Percentiles rank a stretch among this genome's conserved stretches.
These are phyloP conservation scores for Colletotrichum sojae DNA, from an alignment of 2,329 filamentous ascomycete species.

Conservation along the genomic window DNA sequence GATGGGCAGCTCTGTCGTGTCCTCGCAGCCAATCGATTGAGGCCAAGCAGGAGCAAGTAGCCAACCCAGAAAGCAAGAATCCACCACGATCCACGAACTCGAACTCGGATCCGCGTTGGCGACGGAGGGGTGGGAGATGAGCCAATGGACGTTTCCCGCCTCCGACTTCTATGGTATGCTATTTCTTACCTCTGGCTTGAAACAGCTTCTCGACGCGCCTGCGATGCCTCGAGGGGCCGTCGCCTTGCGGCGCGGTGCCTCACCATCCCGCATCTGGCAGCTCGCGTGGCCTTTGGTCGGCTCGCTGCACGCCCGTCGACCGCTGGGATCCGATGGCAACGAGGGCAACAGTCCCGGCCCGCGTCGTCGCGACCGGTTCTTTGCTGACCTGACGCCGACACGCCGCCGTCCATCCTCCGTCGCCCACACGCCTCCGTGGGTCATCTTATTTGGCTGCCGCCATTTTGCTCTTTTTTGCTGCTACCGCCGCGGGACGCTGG, in stretches of 20 bases:
- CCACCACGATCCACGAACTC: conserved; percentile 4
- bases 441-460: conserved; percentile 16
- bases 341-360: conserved; percentile 27
- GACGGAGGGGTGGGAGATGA: background rate
- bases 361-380: conserved; percentile 33
- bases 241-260: conserved; percentile 15
- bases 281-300: conserved; percentile 7
- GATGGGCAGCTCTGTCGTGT: conserved; percentile 19
- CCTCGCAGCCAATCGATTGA: conserved; percentile 32
- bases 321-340: conserved; percentile 14
- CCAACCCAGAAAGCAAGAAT: background rate
- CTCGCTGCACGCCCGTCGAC: conserved; percentile 1
- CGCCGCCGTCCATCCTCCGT: conserved; percentile 22
- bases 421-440: conserved; percentile 26
- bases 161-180: conserved; percentile 4
- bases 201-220: conserved; percentile 26
- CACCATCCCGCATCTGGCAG: conserved; percentile 11
- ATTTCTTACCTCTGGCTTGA: conserved; percentile 29
- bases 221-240: conserved; percentile 13
- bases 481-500: background rate
- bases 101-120: conserved; percentile 5
- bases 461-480: background rate
- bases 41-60: conserved; percentile 15
- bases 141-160: conserved; percentile 25
- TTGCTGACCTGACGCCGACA: conserved; percentile 27